Evolutionary conservation across 345 rosid species (phyloP), one percentile per base, ranked within the genome.

Genomic region (Ricinus communis): DNA sequence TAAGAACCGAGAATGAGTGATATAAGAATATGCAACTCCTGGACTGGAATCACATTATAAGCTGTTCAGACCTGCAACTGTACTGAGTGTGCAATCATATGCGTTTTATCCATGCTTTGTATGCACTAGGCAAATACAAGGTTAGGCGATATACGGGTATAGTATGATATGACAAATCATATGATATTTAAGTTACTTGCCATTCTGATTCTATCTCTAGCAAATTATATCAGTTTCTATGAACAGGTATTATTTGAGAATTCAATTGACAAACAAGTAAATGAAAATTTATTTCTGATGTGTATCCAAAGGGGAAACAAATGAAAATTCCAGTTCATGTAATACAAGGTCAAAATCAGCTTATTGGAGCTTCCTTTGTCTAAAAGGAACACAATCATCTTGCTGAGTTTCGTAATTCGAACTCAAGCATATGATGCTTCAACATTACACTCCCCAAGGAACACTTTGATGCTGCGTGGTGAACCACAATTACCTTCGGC

Each of bases 401-500:
- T n/a, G 46, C 50, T 69, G 63, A 40, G 22, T 24, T 36, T 33
- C 25, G 14, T 25, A 68, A 28, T 8, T 45, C 64, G 14, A 41
- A 57, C 25, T 84, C 75, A 86, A 18, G 79, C 85, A 47, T 84
- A 88, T 77, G 86, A 64, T 70, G 78, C 88, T 74, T 90, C 97
- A 36, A 93, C 85, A 69, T 86, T 91, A 74, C 98, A 94, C 69
- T 94, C 97, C 40, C 91, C 93, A 0, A 88, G 82, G 81, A 70
- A 91, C 71, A 94, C 97, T 85, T 90, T 90, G 74, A 95, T 61
- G 82, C 97, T 90, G 52, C 93, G 82, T 0, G 97, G 99, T 46
- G 99, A 95, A 65, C 97, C 97, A 47, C 99, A 95, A 78, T 82
- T 82, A 67, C 96, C 98, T 84, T 95, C 97, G 13, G 93, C 97